These are phyloP conservation scores for Cyberlindnera mycetangii DNA, from an alignment of 805 yeast species.

Conservation along the genomic window DNA sequence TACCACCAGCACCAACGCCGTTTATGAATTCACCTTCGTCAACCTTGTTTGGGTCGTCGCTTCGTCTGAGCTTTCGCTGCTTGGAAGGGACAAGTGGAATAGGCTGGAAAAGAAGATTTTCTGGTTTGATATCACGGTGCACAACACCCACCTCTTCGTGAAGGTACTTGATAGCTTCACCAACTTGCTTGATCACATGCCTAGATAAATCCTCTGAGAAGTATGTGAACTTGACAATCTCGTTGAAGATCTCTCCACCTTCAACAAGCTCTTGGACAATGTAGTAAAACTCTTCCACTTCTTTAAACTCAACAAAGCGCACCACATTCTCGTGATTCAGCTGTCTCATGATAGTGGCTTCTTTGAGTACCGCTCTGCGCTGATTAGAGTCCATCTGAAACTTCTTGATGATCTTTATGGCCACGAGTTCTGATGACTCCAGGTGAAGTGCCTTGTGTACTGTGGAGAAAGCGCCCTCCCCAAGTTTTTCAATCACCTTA, in stretches of 20 bases:
- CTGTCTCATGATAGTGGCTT: conserved; percentile 43
- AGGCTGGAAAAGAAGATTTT: conserved; percentile 64
- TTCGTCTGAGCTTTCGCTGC: conserved; percentile 36
- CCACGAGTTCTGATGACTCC: conserved; percentile 45
- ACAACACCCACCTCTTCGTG: conserved; percentile 76
- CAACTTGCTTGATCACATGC: conserved; percentile 62
- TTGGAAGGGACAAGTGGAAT: conserved; percentile 46
- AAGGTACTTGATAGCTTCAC: conserved; percentile 61
- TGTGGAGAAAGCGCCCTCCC: conserved; percentile 88
- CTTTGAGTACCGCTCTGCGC: conserved; percentile 43
- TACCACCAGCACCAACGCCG: conserved; percentile 88
- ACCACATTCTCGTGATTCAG: conserved; percentile 59
- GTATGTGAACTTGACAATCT: conserved; percentile 64
- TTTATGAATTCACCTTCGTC: conserved; percentile 87
- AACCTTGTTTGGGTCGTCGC: conserved; percentile 65
- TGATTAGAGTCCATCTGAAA: conserved; percentile 28
- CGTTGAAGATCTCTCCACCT: conserved; percentile 76
- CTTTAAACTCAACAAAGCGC: conserved; percentile 53
- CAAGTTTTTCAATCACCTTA: conserved; percentile 42
- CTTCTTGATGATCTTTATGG: conserved; percentile 75
- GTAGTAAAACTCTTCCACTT: conserved; percentile 58
- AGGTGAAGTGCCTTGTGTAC: conserved; percentile 71
- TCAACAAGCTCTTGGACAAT: conserved; percentile 68
- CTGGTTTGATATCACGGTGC: conserved; percentile 83
- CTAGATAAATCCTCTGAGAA: conserved; percentile 62